Evolutionary conservation across 768 basidiomycete genomes (phyloP).

Genomic region (Gymnopilus dilepis): DNA sequence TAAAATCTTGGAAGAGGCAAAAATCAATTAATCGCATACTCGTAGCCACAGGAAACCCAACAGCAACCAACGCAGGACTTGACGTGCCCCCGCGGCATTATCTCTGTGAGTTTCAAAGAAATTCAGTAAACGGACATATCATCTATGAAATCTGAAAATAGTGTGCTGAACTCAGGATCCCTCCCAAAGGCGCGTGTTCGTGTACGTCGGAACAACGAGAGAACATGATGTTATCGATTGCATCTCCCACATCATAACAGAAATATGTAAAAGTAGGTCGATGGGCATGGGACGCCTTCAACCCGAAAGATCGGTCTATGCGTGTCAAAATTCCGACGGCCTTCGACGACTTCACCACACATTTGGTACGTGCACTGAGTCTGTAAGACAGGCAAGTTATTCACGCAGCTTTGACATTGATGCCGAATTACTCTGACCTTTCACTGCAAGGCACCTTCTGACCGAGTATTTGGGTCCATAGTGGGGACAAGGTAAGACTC

Average conservation of each 20-base stretch:
- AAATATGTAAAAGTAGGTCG: not conserved
- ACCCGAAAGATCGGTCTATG: not conserved
- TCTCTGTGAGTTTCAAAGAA: not conserved
- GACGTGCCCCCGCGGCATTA: no score
- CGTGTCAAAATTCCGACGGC: not conserved
- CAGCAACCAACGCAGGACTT: no score
- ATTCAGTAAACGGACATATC: not conserved
- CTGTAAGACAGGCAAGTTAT: not conserved
- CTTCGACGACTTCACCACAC: not conserved
- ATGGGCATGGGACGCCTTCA: not conserved
- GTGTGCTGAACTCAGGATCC: not conserved
- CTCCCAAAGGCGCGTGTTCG: not conserved
- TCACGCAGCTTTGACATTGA: not conserved
- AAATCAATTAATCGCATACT: not conserved
- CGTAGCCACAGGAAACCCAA: not conserved
- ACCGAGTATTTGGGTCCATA: not conserved
- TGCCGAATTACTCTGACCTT: not conserved
- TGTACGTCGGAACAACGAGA: not conserved
- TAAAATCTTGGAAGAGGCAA: not conserved
- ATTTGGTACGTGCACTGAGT: not conserved
- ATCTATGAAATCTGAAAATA: not conserved
- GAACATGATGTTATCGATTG: not conserved
- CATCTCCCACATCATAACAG: slow-evolving; percentile 1
- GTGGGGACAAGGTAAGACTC: not conserved
- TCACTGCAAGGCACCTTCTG: not conserved